A percentile compares a stretch with the other conserved stretches of the same genome.
These are phyloP conservation scores for Erysiphe neolycopersici DNA, from an alignment of 2,329 filamentous ascomycete genomes.

Conservation along the genomic window DNA sequence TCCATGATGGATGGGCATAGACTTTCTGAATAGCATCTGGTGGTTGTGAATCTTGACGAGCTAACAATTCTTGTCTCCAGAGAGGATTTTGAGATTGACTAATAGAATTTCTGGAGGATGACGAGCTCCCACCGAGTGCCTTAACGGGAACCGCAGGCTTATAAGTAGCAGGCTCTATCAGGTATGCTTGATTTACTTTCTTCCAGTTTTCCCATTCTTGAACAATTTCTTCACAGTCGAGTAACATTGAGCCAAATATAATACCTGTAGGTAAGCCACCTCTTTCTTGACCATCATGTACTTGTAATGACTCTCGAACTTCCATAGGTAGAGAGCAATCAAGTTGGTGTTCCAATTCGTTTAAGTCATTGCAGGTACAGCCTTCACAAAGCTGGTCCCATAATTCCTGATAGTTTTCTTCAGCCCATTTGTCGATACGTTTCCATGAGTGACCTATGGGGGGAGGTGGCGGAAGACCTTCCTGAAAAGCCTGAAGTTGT, in stretches of 20 bases:
- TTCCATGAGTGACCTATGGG: conserved; percentile 76
- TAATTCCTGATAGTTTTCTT: conserved; percentile 85
- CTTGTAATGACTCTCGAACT: conserved; percentile 66
- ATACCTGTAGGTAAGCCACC: conserved; percentile 76
- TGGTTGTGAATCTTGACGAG: conserved; percentile 71
- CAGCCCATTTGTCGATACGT: conserved; percentile 80
- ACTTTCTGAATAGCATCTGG: conserved; percentile 68
- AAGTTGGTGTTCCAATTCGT: conserved; percentile 85
- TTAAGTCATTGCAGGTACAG: conserved; percentile 79
- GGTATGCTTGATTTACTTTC: conserved; percentile 70
- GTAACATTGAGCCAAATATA: conserved; percentile 78
- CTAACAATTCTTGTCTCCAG: conserved; percentile 66
- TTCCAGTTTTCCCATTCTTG: conserved; percentile 97
- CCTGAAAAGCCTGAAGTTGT: conserved; percentile 85
- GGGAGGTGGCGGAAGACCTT: conserved; percentile 71
- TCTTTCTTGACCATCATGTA: conserved; percentile 93
- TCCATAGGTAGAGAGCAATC: conserved; percentile 87
- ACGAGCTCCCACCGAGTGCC: conserved; percentile 41
- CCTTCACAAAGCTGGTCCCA: conserved; percentile 83
- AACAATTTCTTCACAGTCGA: conserved; percentile 94
- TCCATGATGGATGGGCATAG: conserved; percentile 87
- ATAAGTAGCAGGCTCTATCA: conserved; percentile 24
- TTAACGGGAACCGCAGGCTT: conserved; percentile 42
- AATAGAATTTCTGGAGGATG: conserved; percentile 36
- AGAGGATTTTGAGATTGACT: conserved; percentile 26